Conservation (phyloP, 108 stramenopile species). For the Nitzschia sp. region DNA sequence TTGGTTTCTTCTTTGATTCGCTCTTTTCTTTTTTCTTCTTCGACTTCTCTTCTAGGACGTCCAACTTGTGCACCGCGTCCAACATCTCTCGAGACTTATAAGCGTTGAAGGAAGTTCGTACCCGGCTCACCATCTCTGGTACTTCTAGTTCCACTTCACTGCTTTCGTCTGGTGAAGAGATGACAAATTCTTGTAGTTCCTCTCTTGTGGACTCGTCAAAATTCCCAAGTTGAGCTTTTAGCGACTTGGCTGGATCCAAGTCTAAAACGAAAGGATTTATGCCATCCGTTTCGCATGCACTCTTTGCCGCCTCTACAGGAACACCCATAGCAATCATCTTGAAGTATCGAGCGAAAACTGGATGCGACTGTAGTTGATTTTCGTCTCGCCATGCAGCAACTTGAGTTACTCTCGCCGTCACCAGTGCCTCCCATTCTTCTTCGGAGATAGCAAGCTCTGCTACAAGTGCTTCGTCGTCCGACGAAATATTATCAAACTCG, state of each 20-base stretch:
- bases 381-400: conserved; percentile 31
- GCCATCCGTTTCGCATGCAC: conserved; percentile 61
- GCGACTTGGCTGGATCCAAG: conserved; percentile 57
- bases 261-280: conserved; percentile 68
- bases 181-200: not conserved
- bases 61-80: not conserved
- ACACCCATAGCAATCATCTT: conserved; percentile 74
- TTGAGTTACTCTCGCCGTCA: conserved; percentile 9
- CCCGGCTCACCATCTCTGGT: not conserved
- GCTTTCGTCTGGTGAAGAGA: not conserved
- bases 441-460: not conserved
- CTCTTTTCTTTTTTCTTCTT: not conserved
- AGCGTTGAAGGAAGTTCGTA: not conserved
- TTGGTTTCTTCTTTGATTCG: not conserved
- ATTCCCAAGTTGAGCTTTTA: conserved; percentile 37
- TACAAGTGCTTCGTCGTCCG: conserved; percentile 4
- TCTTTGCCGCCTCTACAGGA: conserved; percentile 65
- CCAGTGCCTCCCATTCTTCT: conserved; percentile 15
- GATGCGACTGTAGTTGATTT: conserved; percentile 71
- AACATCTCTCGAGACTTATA: not conserved
- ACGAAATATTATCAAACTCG: conserved; percentile 12
- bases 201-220: not conserved
- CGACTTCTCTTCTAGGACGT: not conserved
- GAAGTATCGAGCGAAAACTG: conserved; percentile 67
- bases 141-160: not conserved